These are phyloP conservation scores for Scutellaria galericulata DNA, from an alignment of 257 asterid species.

Conservation along the genomic window DNA sequence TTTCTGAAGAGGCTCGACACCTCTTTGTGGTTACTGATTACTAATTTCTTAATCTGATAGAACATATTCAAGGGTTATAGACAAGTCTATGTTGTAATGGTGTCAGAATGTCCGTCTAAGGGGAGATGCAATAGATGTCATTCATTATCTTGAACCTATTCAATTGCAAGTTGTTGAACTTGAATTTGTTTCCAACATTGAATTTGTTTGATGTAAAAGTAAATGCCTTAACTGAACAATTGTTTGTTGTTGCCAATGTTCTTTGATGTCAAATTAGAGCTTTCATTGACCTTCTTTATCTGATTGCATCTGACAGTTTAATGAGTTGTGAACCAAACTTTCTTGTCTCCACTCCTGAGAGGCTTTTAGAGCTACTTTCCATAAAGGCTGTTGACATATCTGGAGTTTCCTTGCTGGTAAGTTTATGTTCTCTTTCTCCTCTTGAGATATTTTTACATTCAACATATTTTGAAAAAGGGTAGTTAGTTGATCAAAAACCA, in stretches of 20 bases:
- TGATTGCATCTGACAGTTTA: conserved; percentile 52
- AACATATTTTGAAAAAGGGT: not conserved
- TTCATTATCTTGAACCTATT: not conserved
- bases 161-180: conserved; percentile 10
- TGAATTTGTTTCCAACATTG: conserved; percentile 1
- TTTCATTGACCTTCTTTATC: not conserved
- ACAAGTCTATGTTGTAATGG: not conserved
- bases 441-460: not conserved
- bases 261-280: not conserved
- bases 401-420: conserved; percentile 81
- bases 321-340: conserved; percentile 82
- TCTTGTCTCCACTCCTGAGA: conserved; percentile 77
- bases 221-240: not conserved
- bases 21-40: not conserved
- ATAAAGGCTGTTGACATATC: conserved; percentile 67
- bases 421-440: conserved; percentile 7
- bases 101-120: too few species aligned
- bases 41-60: not conserved
- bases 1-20: conserved; percentile 12
- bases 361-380: conserved; percentile 77
- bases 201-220: not conserved
- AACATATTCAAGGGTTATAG: not conserved
- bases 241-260: not conserved
- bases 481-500: not conserved
- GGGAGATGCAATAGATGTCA: not conserved